Evolutionary conservation across 2,329 filamentous ascomycete species (phyloP).

Genomic region (Intubia oerlemansii): DNA sequence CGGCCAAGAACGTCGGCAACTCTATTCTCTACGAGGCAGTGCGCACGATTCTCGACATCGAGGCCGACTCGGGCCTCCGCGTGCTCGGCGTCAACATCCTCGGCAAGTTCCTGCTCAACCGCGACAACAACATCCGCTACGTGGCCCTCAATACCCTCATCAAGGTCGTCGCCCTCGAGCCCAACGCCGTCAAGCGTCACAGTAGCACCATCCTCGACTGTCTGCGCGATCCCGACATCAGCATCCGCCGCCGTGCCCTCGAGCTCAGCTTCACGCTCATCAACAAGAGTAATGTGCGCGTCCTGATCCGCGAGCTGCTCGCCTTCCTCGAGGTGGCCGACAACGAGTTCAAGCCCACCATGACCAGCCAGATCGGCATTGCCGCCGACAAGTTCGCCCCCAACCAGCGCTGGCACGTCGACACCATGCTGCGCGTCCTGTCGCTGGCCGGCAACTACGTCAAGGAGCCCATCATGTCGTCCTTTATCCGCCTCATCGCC

Average conservation of each 20-base stretch:
- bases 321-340: slow-evolving; percentile 94
- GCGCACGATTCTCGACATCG: slow-evolving; percentile 90
- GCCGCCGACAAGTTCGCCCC: slow-evolving; percentile 90
- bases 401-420: slow-evolving; percentile 95
- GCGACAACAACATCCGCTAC: slow-evolving; percentile 98
- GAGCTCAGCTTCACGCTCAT: slow-evolving; percentile 96
- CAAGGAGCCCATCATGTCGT: slow-evolving; percentile 93
- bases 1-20: slow-evolving; percentile 95
- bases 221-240: slow-evolving; percentile 90
- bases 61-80: slow-evolving; percentile 83
- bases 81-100: slow-evolving; percentile 96
- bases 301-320: slow-evolving; percentile 78
- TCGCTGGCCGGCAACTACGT: slow-evolving; percentile 92
- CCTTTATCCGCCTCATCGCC: slow-evolving; percentile 85
- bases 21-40: slow-evolving; percentile 96
- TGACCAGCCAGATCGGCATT: slow-evolving; percentile 96
- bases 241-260: slow-evolving; percentile 82
- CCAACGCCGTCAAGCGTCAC: slow-evolving; percentile 91
- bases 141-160: slow-evolving; percentile 93
- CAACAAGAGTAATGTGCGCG: slow-evolving; percentile 87
- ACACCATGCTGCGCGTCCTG: slow-evolving; percentile 87
- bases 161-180: slow-evolving; percentile 94
- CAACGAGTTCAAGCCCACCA: slow-evolving; percentile 94
- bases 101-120: slow-evolving; percentile 88
- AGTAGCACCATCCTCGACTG: slow-evolving; percentile 96